Evolutionary conservation across 805 yeast species (phyloP).

Genomic region (Candida saitoana): DNA sequence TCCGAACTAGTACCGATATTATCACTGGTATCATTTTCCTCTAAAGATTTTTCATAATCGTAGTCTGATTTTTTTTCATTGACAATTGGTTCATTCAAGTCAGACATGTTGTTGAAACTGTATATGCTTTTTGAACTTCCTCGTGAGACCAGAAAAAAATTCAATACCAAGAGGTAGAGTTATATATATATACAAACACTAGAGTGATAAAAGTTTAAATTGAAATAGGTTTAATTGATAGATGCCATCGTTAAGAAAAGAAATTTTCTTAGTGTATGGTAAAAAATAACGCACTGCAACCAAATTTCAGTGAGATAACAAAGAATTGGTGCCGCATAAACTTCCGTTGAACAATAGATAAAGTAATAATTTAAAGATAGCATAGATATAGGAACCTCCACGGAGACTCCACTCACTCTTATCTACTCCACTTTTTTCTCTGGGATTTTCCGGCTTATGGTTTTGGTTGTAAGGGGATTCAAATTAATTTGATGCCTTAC

Average conservation of each 20-base stretch:
- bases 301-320: not conserved
- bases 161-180: not conserved
- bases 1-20: not conserved
- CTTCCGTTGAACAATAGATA: not conserved
- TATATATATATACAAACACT: not conserved
- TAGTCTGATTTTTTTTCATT: not conserved
- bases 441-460: not conserved
- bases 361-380: not conserved
- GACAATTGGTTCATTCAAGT: not conserved
- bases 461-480: not conserved
- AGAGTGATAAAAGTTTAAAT: not conserved
- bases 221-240: not conserved
- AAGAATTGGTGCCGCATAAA: not conserved
- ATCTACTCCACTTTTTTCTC: not conserved
- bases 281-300: not conserved
- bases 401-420: not conserved
- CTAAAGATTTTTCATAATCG: conserved; percentile 4
- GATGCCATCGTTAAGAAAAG: not conserved
- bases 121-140: not conserved
- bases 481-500: no score
- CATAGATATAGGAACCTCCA: not conserved
- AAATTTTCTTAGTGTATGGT: not conserved
- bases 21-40: not conserved
- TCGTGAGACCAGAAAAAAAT: not conserved
- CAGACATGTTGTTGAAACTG: not conserved